These are phyloP conservation scores for Leccinum rimulosum DNA, from an alignment of 768 basidiomycete genomes.

Conservation along the genomic window DNA sequence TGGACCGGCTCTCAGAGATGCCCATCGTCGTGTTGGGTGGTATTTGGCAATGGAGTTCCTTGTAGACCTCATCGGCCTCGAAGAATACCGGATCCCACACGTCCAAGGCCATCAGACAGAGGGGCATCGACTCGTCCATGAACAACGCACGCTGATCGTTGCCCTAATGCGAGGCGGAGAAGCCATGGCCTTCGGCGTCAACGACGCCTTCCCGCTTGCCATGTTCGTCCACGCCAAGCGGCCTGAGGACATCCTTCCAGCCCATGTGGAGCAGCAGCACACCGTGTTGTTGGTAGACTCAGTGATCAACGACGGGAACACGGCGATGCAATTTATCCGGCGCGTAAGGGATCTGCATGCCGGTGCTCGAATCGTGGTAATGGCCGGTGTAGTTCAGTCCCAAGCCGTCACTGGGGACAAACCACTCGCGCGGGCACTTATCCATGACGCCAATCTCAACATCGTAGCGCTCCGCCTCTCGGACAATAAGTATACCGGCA, in stretches of 20 bases:
- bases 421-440: conserved; percentile 14
- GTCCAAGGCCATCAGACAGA: conserved; percentile 16
- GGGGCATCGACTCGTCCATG: conserved; percentile 14
- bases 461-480: conserved; percentile 13
- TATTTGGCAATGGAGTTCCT: conserved; percentile 17
- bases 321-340: conserved; percentile 15
- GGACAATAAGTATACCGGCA: conserved; percentile 15
- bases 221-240: conserved; percentile 16
- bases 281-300: conserved; percentile 17
- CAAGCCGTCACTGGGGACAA: conserved; percentile 12
- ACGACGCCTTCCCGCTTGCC: conserved; percentile 14
- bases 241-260: conserved; percentile 15
- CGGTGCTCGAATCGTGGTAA: conserved; percentile 15
- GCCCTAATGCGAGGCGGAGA: conserved; percentile 16
- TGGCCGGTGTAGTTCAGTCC: conserved; percentile 13
- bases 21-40: conserved; percentile 17
- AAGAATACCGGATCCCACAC: conserved; percentile 14
- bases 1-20: conserved; percentile 15
- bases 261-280: conserved; percentile 12
- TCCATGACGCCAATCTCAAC: conserved; percentile 13
- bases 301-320: conserved; percentile 13
- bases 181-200: conserved; percentile 14
- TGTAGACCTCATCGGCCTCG: conserved; percentile 15
- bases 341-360: conserved; percentile 10
- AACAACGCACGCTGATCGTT: conserved; percentile 14